phyloP scores from a whole-genome alignment of 2,329 filamentous ascomycete genomes.

The Diplocarpon mali region DNA sequence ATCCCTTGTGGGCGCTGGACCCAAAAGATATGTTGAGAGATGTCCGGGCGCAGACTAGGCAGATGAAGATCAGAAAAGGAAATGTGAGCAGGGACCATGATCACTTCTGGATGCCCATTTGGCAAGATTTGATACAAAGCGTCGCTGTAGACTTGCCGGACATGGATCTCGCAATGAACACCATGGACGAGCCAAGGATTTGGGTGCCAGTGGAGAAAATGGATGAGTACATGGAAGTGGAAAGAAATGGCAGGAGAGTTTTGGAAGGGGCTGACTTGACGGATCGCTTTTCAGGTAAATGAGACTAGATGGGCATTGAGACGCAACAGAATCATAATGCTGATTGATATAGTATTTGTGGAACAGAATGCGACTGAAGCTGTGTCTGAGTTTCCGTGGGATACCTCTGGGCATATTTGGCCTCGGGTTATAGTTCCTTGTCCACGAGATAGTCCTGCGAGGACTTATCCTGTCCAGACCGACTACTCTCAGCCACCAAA shows the following conservation, averaged over 20 bases:
- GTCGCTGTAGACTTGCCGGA: conserved; percentile 46
- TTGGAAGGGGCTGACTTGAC: conserved; percentile 43
- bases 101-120: conserved; percentile 32
- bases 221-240: conserved; percentile 13
- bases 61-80: conserved; percentile 43
- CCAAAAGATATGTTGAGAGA: conserved; percentile 38
- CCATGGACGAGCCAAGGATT: conserved; percentile 52
- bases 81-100: conserved; percentile 34
- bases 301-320: background rate
- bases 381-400: conserved; percentile 5
- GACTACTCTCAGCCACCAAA: conserved; percentile 37
- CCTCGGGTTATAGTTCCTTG: conserved; percentile 47
- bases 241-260: conserved; percentile 29
- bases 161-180: conserved; percentile 54
- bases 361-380: background rate
- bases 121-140: conserved; percentile 26
- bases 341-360: background rate
- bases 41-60: conserved; percentile 44
- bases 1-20: conserved; percentile 35
- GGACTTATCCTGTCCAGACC: conserved; percentile 32
- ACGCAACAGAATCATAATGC: background rate
- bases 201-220: conserved; percentile 42
- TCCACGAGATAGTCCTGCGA: conserved; percentile 48
- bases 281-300: conserved; percentile 5
- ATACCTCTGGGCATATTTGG: conserved; percentile 38